Evolutionary conservation across 2,329 filamentous ascomycete species (phyloP).

Genomic region (Aspergillaceae sp.): DNA sequence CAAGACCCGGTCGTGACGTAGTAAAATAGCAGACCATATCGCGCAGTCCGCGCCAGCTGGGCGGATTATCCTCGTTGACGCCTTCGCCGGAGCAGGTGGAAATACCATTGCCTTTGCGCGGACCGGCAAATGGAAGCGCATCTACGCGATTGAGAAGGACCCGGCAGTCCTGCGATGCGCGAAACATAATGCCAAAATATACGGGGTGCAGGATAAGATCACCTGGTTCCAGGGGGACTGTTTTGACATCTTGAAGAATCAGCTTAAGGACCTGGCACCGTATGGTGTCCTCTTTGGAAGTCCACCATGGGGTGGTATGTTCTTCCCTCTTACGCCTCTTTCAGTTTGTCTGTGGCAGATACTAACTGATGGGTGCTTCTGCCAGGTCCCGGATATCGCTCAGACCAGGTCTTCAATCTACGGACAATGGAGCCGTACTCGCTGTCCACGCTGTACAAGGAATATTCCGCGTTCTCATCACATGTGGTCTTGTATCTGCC

Average conservation of each 20-base stretch:
- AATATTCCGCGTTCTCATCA: slow-evolving; percentile 47
- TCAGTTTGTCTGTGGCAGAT: background rate
- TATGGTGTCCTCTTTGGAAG: slow-evolving; percentile 60
- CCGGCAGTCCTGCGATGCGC: slow-evolving; percentile 74
- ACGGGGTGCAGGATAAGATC: slow-evolving; percentile 69
- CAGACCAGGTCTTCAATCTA: slow-evolving; percentile 69
- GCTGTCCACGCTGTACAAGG: slow-evolving; percentile 52
- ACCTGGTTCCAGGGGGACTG: slow-evolving; percentile 83
- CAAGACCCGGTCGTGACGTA: slow-evolving; percentile 18
- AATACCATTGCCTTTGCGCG: slow-evolving; percentile 93
- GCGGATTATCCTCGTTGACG: slow-evolving; percentile 68
- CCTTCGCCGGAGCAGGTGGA: slow-evolving; percentile 84
- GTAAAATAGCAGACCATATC: slow-evolving; percentile 69
- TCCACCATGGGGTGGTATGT: slow-evolving; percentile 63
- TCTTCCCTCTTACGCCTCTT: background rate
- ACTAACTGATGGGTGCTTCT: too few species aligned
- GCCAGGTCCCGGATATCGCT: slow-evolving; percentile 54
- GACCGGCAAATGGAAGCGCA: slow-evolving; percentile 65
- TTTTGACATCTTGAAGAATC: slow-evolving; percentile 58
- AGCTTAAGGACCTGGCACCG: slow-evolving; percentile 40
- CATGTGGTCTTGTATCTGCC: slow-evolving; percentile 72
- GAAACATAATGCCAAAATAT: slow-evolving; percentile 81
- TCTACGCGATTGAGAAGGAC: slow-evolving; percentile 86
- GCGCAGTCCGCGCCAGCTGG: slow-evolving; percentile 44
- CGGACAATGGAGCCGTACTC: slow-evolving; percentile 82